Conservation (phyloP, 768 basidiomycete genomes). For the Kwoniella europaea region DNA sequence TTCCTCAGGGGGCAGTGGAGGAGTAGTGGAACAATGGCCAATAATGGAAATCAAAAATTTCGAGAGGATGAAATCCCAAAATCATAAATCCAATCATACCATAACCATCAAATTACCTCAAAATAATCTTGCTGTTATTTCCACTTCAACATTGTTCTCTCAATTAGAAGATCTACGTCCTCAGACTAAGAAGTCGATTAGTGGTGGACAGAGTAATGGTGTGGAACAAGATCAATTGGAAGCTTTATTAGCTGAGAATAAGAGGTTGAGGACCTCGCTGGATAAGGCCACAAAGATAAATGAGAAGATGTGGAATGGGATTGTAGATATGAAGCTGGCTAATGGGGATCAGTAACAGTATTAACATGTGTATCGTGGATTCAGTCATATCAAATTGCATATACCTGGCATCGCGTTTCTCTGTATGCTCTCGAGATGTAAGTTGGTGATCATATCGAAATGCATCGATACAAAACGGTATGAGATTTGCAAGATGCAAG, state of each 20-base stretch:
- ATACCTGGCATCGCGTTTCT: not conserved
- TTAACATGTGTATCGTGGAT: not conserved
- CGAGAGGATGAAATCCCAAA: conserved; percentile 56
- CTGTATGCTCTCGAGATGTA: not conserved
- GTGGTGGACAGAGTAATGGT: not conserved
- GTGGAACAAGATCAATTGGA: conserved; percentile 56
- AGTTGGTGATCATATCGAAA: no score
- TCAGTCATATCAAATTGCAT: not conserved
- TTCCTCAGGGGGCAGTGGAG: conserved; percentile 1
- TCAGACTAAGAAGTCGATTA: not conserved
- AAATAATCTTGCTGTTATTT: not conserved
- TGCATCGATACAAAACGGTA: no score
- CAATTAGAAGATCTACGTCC: conserved; percentile 19
- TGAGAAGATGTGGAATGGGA: conserved; percentile 88
- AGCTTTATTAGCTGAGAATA: conserved; percentile 76
- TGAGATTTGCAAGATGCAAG: no score
- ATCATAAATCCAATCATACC: conserved; percentile 42
- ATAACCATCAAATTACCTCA: conserved; percentile 44
- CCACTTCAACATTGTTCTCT: not conserved
- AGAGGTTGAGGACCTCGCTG: conserved; percentile 69
- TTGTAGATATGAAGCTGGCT: conserved; percentile 64
- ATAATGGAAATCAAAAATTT: conserved; percentile 55
- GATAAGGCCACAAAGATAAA: conserved; percentile 88
- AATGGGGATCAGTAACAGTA: conserved; percentile 9
- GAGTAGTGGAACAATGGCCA: conserved; percentile 35